Conservation (phyloP, 805 yeast genomes). For the Citeromyces matritensis region DNA sequence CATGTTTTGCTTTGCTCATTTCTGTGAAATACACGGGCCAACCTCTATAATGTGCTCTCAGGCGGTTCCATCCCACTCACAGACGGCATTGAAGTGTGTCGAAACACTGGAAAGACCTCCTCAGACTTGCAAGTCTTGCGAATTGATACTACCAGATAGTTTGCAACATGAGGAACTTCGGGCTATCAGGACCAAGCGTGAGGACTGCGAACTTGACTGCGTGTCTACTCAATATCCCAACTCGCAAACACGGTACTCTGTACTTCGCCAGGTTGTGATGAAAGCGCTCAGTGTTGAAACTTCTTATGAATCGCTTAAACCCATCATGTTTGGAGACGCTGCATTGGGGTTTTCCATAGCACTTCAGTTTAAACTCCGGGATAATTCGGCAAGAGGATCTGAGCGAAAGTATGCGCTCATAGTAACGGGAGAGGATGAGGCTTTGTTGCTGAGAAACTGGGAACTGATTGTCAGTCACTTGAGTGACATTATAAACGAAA, state of each 20-base stretch:
- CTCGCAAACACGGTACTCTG: conserved; percentile 30
- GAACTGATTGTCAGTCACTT: conserved; percentile 27
- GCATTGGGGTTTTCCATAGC: conserved; percentile 44
- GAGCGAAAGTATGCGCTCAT: conserved; percentile 54
- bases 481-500: conserved; percentile 20
- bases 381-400: conserved; percentile 56
- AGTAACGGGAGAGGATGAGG: conserved; percentile 39
- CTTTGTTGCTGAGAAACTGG: conserved; percentile 40
- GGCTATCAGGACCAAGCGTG: conserved; percentile 14
- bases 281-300: conserved; percentile 57
- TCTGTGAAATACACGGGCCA: conserved; percentile 73
- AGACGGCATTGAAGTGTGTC: conserved; percentile 10
- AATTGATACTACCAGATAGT: conserved; percentile 28
- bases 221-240: conserved; percentile 51
- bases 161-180: no score
- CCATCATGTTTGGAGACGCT: conserved; percentile 51
- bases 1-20: conserved; percentile 49
- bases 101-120: conserved; percentile 24
- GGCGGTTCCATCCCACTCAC: conserved; percentile 9
- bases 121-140: conserved; percentile 42
- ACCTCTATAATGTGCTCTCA: conserved; percentile 52
- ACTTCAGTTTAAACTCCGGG: conserved; percentile 45
- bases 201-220: conserved; percentile 13
- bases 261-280: conserved; percentile 45
- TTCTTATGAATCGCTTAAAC: conserved; percentile 38